Evolutionary conservation across 2,329 filamentous ascomycete species (phyloP), one percentile per base, ranked within the genome.

Genomic region (Xylariomycetidae sp.): DNA sequence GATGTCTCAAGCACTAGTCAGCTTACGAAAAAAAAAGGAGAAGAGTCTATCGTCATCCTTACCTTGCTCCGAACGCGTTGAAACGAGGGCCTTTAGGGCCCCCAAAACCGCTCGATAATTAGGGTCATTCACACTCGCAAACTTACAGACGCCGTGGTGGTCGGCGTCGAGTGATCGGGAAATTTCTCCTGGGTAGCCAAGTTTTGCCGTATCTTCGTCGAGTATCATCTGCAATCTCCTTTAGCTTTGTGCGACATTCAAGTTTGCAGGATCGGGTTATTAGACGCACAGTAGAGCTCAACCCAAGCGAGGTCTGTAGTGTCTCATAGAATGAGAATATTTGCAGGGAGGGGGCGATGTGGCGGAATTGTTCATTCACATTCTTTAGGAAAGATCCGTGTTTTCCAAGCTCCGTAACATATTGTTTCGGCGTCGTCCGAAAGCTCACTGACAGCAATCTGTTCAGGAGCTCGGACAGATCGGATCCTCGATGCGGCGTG

Each of bases 271-370:
- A 11, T 33, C 4, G 13, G 12, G 6, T 6, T 20, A 4, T 14
- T 15, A n/a, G 3, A 31, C 32, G 18, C 15, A 39, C 37, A 13
- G 29, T 25, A 13, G 37, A 36, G 10, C 23, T 16, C 9, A 33
- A 9, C 6, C 37, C 37, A 7, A 40, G 9, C 4, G 33, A 33
- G 12, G 38, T 41, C 11, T 34, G 23, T 5, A 41, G 13, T 11
- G 35, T 38, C 31, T 41, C 39, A 25, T 41, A 36, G 22, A 41
- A 41, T 5, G 36, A 38, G 20, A 41, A 38, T 15, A 41, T 41
- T 27, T 41, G 36, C 2, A 41, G 25, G 4, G 16, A 12, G 1
- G 36, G 12, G 3, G 39, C 39, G 22, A 38, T 17, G 15, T 39
- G 39, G 3, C 36, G 36, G 11, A 41, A 41, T 14, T 41, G 36